A percentile compares a stretch with the other conserved stretches of the same genome.
These are phyloP conservation scores for Bruguiera sexangula DNA, from an alignment of 345 rosid species.

Conservation along the genomic window DNA sequence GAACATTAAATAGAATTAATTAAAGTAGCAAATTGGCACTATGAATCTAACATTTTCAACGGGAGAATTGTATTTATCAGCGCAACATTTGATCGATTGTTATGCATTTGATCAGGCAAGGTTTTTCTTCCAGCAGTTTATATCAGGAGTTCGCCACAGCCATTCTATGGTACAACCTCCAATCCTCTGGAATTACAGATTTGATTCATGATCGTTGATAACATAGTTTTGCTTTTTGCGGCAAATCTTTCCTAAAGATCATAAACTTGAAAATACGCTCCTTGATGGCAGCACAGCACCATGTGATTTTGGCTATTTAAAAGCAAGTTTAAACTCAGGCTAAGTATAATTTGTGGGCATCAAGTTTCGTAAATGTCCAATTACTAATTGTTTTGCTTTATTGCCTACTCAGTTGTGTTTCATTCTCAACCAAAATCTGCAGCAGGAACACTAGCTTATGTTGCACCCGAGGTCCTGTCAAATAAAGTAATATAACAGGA, in stretches of 20 bases:
- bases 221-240: slow-evolving; percentile 20
- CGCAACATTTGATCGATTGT: not conserved
- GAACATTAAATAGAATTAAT: not conserved
- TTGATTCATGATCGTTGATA: not conserved
- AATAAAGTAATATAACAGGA: slow-evolving; percentile 77
- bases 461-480: slow-evolving; percentile 79
- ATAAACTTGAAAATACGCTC: slow-evolving; percentile 86
- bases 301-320: slow-evolving; percentile 86
- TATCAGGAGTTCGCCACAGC: slow-evolving; percentile 91
- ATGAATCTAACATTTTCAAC: too few relatives aligned
- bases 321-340: slow-evolving; percentile 34
- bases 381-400: slow-evolving; percentile 5
- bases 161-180: slow-evolving; percentile 65
- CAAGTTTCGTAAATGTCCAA: not conserved
- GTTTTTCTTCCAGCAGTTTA: slow-evolving; percentile 81
- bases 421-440: slow-evolving; percentile 96
- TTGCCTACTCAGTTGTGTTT: slow-evolving; percentile 62
- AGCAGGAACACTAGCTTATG: slow-evolving; percentile 85
- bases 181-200: not conserved
- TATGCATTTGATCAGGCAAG: slow-evolving; percentile 54
- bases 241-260: slow-evolving; percentile 95
- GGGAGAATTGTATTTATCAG: not conserved
- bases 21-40: too few relatives aligned
- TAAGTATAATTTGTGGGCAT: not conserved
- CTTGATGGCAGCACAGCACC: slow-evolving; percentile 73